Percentiles rank a stretch among this genome's conserved stretches.
These are phyloP conservation scores for Plenodomus biglobosus DNA, from an alignment of 2,329 filamentous ascomycete species.

Conservation along the genomic window DNA sequence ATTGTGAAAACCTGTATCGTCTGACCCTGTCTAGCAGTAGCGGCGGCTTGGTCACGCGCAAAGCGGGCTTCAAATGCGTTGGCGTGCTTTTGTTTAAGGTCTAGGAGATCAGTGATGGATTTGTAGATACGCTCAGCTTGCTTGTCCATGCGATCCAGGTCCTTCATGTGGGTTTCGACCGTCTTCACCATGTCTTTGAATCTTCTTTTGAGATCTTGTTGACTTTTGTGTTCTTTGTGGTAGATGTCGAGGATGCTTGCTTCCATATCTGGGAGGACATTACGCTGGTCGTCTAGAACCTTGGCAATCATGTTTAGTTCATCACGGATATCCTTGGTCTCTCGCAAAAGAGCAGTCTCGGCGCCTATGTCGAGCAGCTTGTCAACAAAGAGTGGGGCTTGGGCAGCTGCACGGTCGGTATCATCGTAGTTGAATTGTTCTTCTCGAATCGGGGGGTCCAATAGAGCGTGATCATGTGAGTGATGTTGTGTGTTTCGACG, in stretches of 20 bases:
- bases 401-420: slow-evolving; percentile 19
- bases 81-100: slow-evolving; percentile 69
- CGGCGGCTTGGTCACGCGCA: slow-evolving; percentile 61
- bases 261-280: slow-evolving; percentile 53
- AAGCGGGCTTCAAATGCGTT: slow-evolving; percentile 68
- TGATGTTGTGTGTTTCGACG: slow-evolving; percentile 31
- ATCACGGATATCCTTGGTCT: slow-evolving; percentile 68
- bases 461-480: slow-evolving; percentile 30
- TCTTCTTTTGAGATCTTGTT: slow-evolving; percentile 56
- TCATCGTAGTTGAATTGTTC: slow-evolving; percentile 39
- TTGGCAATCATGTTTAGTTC: slow-evolving; percentile 65
- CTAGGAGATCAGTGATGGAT: slow-evolving; percentile 63
- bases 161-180: slow-evolving; percentile 60
- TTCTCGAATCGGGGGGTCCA: slow-evolving; percentile 26
- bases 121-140: slow-evolving; percentile 63
- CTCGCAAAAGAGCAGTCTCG: slow-evolving; percentile 62
- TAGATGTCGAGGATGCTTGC: slow-evolving; percentile 46
- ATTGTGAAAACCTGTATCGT: slow-evolving; percentile 63
- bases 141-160: slow-evolving; percentile 65
- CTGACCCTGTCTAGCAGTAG: slow-evolving; percentile 59
- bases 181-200: slow-evolving; percentile 60
- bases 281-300: slow-evolving; percentile 54
- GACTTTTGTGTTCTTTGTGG: slow-evolving; percentile 38
- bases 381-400: slow-evolving; percentile 54
- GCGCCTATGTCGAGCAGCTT: slow-evolving; percentile 60